These are phyloP conservation scores for Hibiscus tridactylites DNA, from an alignment of 345 rosid species.

Conservation along the genomic window DNA sequence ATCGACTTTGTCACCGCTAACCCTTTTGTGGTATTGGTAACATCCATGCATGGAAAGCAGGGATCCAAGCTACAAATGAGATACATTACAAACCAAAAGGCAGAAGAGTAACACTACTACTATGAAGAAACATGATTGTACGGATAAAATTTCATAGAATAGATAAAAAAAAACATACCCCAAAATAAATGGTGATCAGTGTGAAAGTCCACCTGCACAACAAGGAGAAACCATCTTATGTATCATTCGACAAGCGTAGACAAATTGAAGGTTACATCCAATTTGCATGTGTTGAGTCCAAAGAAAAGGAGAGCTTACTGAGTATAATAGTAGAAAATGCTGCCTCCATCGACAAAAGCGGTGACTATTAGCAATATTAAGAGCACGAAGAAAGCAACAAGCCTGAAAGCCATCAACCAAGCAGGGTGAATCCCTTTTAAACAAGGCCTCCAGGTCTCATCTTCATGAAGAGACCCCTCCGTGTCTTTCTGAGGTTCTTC, in stretches of 20 bases:
- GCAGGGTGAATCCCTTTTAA: conserved; percentile 79
- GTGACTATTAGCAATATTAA: conserved; percentile 38
- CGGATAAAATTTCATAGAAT: not conserved
- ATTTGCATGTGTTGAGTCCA: not conserved
- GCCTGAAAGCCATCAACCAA: conserved; percentile 80
- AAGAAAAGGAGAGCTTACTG: conserved; percentile 48
- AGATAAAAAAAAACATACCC: conserved; percentile 34
- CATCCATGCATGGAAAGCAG: conserved; percentile 73
- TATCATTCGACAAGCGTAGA: not conserved
- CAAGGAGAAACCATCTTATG: not conserved
- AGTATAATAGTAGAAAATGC: conserved; percentile 87
- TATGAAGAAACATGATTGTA: not conserved
- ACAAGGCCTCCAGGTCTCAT: conserved; percentile 86
- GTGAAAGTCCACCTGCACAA: conserved; percentile 83
- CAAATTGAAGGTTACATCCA: too few species aligned
- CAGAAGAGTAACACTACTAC: too few species aligned
- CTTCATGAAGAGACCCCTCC: conserved; percentile 47
- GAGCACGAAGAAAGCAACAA: conserved; percentile 59
- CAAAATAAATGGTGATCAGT: conserved; percentile 66
- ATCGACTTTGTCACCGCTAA: conserved; percentile 54
- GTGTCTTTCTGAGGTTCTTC: conserved; percentile 35
- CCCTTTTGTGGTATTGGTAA: conserved; percentile 49
- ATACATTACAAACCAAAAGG: not conserved
- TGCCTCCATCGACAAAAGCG: conserved; percentile 51
- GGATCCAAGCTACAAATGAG: conserved; percentile 56